Conservation (phyloP, 345 rosid species). For the Psidium guajava region DNA sequence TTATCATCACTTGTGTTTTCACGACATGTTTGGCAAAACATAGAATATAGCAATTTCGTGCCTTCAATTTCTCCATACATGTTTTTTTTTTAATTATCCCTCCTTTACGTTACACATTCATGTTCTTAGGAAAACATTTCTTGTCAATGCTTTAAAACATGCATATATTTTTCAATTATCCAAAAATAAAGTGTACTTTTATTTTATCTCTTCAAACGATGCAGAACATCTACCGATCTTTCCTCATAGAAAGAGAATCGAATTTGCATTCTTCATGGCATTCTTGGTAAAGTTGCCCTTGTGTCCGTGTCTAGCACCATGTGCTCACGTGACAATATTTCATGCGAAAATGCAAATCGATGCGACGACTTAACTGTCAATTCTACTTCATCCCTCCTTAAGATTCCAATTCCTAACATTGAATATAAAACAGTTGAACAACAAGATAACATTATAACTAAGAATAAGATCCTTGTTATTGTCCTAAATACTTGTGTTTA, state of each 20-base stretch:
- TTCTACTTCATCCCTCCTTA: slow-evolving; percentile 58
- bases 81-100: too few relatives aligned
- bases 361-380: slow-evolving; percentile 45
- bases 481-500: not conserved
- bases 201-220: not conserved
- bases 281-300: slow-evolving; percentile 47
- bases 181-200: too few relatives aligned
- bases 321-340: slow-evolving; percentile 19
- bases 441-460: too few relatives aligned
- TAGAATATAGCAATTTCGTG: too few relatives aligned
- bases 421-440: too few relatives aligned
- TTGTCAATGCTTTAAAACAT: too few relatives aligned
- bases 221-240: slow-evolving; percentile 47
- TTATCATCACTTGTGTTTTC: too few relatives aligned
- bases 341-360: slow-evolving; percentile 7
- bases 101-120: not conserved
- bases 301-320: slow-evolving; percentile 46
- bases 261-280: slow-evolving; percentile 17
- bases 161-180: too few relatives aligned
- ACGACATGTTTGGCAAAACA: too few relatives aligned
- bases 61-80: too few relatives aligned
- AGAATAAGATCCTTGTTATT: too few relatives aligned
- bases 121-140: not conserved
- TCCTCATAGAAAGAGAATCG: not conserved
- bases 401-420: slow-evolving; percentile 9